Base-by-base conservation (phyloP, 352 stramenopile genomes). In the Pythium dissimile region DNA sequence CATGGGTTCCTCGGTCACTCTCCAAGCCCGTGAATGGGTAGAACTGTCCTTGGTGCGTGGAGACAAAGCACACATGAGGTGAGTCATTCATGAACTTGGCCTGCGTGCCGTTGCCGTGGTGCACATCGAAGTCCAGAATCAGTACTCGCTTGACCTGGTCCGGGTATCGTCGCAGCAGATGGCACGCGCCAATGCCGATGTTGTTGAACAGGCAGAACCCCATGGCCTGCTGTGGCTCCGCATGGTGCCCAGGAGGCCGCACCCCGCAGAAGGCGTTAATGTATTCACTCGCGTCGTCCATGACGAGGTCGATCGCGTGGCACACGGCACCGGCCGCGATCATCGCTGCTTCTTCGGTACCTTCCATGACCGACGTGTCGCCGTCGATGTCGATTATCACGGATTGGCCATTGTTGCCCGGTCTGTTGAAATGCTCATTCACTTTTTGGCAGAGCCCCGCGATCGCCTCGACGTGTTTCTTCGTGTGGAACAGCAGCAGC, bases 121-220 rank as follows among this genome's bases (percentile, higher is more conserved):
- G 89, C 12, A 96, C 87, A 63, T 97, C 89, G 79, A 85, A 96
- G 61, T 97, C 89, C 6, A 97, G 48, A 34, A 97, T 78, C 6
- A 92, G 51, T 6, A 96, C 72, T 5, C 66, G 53, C 38, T 71
- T 41, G 47, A 84, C 79, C 21, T 56, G 30, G 23, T 86, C 64
- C 0, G 75, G 67, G 27, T 82, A 74, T 24, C 54, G 39, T 32
- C 69, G 8, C 32, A 77, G 41, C 13, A 77, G 37, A 60, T 89
- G 71, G 30, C 77, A 84, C 9, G 81, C 85, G 4, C 87, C 82
- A n/a, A 88, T 71, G 27, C 85, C 88, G 9, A 81, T 72, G 73
- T 95, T 96, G 64, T 97, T 97, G 41, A 96, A 87, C 26, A 92
- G 54, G 53, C 82, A 92, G 37, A 93, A 93, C 37, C 89, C 89